A percentile compares a stretch with the other conserved stretches of the same genome.
phyloP scores from a whole-genome alignment of 192 early-diverging fungal genomes.

The Podila minutissima region DNA sequence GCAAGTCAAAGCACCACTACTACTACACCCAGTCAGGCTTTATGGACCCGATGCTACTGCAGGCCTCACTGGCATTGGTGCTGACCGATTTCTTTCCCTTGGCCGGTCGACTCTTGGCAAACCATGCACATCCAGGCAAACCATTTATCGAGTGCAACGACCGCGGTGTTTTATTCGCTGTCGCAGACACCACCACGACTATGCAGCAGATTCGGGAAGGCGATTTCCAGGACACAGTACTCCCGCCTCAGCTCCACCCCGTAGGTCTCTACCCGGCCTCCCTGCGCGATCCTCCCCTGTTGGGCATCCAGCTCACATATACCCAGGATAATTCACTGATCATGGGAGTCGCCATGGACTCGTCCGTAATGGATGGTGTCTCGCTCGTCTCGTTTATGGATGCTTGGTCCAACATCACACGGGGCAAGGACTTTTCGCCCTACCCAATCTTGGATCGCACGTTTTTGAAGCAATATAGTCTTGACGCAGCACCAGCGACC shows the following conservation, averaged over 20 bases:
- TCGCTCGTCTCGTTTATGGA: constrained; percentile 49
- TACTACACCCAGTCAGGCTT: constrained; percentile 37
- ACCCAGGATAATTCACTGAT: constrained; percentile 42
- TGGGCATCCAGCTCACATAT: constrained; percentile 45
- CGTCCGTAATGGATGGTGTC: constrained; percentile 41
- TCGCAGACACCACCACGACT: constrained; percentile 24
- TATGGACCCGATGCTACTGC: constrained; percentile 49
- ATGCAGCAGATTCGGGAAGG: constrained; percentile 37
- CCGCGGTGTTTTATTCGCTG: constrained; percentile 44
- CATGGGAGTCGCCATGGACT: constrained; percentile 49
- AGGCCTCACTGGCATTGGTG: constrained; percentile 48
- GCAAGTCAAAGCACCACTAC: constrained; percentile 22
- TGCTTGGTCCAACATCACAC: constrained; percentile 47
- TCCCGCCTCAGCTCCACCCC: constrained; percentile 44
- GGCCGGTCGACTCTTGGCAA: constrained; percentile 19
- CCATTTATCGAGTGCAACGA: constrained; percentile 49
- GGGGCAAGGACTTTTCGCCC: constrained; percentile 46
- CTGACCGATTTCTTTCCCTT: constrained; percentile 44
- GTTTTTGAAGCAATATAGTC: constrained; percentile 24
- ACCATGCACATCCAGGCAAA: constrained; percentile 3
- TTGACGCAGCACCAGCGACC: neutral
- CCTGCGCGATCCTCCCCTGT: constrained; percentile 37
- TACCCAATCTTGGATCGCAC: constrained; percentile 35
- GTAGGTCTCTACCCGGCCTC: constrained; percentile 47
- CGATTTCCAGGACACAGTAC: constrained; percentile 30